phyloP scores from a whole-genome alignment of 495 filamentous ascomycete species.

The Astrothelium subdiscretum region DNA sequence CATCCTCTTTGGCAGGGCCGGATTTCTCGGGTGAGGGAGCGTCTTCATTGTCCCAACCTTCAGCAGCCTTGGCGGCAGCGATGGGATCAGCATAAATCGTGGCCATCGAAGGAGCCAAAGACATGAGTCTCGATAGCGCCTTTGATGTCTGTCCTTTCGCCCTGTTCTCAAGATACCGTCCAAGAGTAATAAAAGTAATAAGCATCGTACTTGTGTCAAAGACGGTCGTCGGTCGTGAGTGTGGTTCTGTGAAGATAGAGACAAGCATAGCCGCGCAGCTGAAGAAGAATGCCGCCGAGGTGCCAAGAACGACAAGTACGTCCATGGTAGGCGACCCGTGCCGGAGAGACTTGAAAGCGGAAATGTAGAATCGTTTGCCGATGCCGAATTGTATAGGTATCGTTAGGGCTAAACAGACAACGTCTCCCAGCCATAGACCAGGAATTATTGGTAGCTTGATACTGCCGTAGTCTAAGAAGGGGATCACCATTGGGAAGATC shows the following conservation, averaged over 20 bases:
- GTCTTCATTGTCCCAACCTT: slow-evolving; percentile 49
- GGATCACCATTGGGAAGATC: slow-evolving; percentile 49
- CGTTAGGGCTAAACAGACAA: slow-evolving; percentile 71
- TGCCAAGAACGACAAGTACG: slow-evolving; percentile 86
- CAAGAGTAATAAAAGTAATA: slow-evolving; percentile 89
- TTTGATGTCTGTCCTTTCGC: slow-evolving; percentile 96
- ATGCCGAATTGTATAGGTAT: slow-evolving; percentile 95
- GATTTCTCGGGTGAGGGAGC: slow-evolving; percentile 32
- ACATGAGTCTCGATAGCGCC: slow-evolving; percentile 91
- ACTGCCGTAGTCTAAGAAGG: slow-evolving; percentile 57
- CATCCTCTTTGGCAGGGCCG: slow-evolving; percentile 20
- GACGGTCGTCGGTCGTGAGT: slow-evolving; percentile 69
- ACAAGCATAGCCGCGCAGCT: slow-evolving; percentile 81
- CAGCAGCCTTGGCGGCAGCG: slow-evolving; percentile 78
- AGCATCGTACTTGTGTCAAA: slow-evolving; percentile 99
- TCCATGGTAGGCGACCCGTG: slow-evolving; percentile 96
- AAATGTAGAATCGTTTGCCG: slow-evolving; percentile 81
- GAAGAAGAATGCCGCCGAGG: slow-evolving; percentile 97
- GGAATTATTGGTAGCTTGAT: slow-evolving; percentile 43
- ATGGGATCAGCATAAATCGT: slow-evolving; percentile 97
- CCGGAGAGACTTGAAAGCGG: slow-evolving; percentile 79
- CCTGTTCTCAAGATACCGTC: slow-evolving; percentile 84
- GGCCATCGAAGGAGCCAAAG: slow-evolving; percentile 87
- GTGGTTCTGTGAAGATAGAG: slow-evolving; percentile 55
- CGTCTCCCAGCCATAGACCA: slow-evolving; percentile 78